phyloP scores from a whole-genome alignment of 306 rosid genomes.

The Vachellia pachyceras region DNA sequence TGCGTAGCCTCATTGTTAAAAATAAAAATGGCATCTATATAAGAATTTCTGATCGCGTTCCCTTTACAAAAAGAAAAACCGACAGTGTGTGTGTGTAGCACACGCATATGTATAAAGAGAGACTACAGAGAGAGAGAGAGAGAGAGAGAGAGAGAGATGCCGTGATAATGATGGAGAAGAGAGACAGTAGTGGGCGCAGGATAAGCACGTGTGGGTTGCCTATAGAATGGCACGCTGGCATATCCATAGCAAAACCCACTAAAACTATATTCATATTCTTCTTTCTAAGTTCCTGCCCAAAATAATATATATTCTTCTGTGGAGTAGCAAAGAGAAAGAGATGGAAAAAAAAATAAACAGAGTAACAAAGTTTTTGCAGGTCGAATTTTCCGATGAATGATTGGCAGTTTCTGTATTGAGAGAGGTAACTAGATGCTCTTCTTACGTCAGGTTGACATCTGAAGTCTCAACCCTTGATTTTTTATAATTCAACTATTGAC shows the following conservation, averaged over 20 bases:
- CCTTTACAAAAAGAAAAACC: neutral
- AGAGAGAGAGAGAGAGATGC: constrained; percentile 11
- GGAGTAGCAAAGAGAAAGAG: neutral
- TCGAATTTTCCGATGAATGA: constrained; percentile 48
- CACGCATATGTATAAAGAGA: no score
- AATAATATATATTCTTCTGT: constrained; percentile 33
- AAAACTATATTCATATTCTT: constrained; percentile 36
- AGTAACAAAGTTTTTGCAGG: constrained; percentile 32
- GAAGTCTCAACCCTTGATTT: neutral
- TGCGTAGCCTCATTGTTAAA: constrained; percentile 31
- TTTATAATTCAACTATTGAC: constrained; percentile 33
- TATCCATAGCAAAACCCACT: constrained; percentile 37
- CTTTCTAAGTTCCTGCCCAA: neutral
- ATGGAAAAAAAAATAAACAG: neutral
- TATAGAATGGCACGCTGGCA: constrained; percentile 77
- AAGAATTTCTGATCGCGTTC: neutral
- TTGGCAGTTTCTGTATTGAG: constrained; percentile 51
- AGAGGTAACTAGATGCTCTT: constrained; percentile 37
- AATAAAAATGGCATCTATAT: neutral
- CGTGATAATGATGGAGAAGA: constrained; percentile 65
- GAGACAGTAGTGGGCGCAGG: constrained; percentile 63
- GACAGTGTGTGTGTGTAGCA: neutral
- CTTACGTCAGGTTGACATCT: constrained; percentile 34
- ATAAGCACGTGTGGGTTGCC: constrained; percentile 80
- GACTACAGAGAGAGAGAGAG: no score